Base-by-base conservation (phyloP, 2,329 filamentous ascomycete genomes). In the Cryphonectria carpinicola region DNA sequence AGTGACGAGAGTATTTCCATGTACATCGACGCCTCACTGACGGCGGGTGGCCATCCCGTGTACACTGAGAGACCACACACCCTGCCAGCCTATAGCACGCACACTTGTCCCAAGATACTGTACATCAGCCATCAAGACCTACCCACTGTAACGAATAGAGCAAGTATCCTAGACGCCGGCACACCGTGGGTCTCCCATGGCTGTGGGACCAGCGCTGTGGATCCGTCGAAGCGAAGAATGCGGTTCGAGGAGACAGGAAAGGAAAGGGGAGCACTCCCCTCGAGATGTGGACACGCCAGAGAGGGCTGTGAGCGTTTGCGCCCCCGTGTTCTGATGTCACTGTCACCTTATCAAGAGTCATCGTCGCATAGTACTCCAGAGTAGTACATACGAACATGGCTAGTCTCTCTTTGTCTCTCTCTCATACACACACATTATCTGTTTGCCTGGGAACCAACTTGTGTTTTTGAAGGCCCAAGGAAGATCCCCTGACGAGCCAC, bases 171-270 rank as follows among this genome's bases (percentile, higher is more conserved):
- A 46, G 41, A 52, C 63, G 63, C 63, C 52, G n/a, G 11, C 17
- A 28, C 63, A 8, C 11, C 63, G 28, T 65, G 63, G 41, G 63
- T 65, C 43, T 65, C 63, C 41, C 63, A 41, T 28, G 22, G 43
- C 32, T 46, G 39, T 65, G 63, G 63, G 25, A 49, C 63, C 28
- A 4, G 25, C 28, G 41, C 19, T 46, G 39, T 65, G 63, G 41
- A 19, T 14, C 63, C 63, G 19, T 52, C 39, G 41, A 28, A 43
- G 62, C 62, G 41, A 65, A 37, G 54, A 41, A 46, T n/a, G 63
- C 63, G 63, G 63, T 25, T 65, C 28, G 28, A 28, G n/a, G 28
- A 32, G 22, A n/a, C 5, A n/a, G 22, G 7, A 49, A n/a, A 49
- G 19, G 46, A 8, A 49, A 22, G 46, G 46, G 43, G 17, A 46